These are phyloP conservation scores for Volutella citrinella DNA, from an alignment of 2,329 filamentous ascomycete species.

Conservation along the genomic window DNA sequence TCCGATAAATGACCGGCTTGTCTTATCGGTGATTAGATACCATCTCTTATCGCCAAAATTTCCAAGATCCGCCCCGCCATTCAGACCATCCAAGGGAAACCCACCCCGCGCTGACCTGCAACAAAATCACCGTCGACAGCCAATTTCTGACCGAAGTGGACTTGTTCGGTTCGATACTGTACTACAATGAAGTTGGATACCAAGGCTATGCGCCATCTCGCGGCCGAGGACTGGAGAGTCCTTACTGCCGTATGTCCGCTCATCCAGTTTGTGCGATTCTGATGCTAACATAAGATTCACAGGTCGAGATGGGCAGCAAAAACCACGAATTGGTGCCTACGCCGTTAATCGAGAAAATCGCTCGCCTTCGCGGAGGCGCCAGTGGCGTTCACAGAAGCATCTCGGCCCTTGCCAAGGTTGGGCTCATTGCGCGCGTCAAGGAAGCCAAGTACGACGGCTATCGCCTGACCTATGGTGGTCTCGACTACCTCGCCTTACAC, in stretches of 20 bases:
- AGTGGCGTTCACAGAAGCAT: conserved; percentile 83
- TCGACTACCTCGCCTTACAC: conserved; percentile 96
- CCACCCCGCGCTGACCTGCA: conserved; percentile 20
- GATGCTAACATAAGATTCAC: conserved; percentile 26
- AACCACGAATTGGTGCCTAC: conserved; percentile 98
- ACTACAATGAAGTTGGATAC: conserved; percentile 88
- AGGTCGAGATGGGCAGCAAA: conserved; percentile 92
- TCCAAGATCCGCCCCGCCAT: conserved; percentile 29
- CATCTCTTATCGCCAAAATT: conserved; percentile 24
- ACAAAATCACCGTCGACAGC: background rate
- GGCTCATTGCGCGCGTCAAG: conserved; percentile 87
- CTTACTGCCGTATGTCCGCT: conserved; percentile 72
- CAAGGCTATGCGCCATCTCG: conserved; percentile 87
- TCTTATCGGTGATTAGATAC: conserved; percentile 31
- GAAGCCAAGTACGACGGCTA: conserved; percentile 98
- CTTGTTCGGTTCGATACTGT: background rate
- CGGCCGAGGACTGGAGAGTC: conserved; percentile 90
- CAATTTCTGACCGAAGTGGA: background rate
- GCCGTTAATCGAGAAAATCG: conserved; percentile 77
- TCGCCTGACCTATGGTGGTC: conserved; percentile 89
- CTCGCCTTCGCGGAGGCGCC: conserved; percentile 73
- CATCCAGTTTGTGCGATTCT: conserved; percentile 27
- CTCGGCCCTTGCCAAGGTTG: conserved; percentile 85
- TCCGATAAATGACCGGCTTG: conserved; percentile 14
- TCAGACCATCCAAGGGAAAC: too few species aligned